Percentiles rank a stretch among this genome's conserved stretches.
Conservation (phyloP, 176 grass and related monocot species). For the Typha latifolia region DNA sequence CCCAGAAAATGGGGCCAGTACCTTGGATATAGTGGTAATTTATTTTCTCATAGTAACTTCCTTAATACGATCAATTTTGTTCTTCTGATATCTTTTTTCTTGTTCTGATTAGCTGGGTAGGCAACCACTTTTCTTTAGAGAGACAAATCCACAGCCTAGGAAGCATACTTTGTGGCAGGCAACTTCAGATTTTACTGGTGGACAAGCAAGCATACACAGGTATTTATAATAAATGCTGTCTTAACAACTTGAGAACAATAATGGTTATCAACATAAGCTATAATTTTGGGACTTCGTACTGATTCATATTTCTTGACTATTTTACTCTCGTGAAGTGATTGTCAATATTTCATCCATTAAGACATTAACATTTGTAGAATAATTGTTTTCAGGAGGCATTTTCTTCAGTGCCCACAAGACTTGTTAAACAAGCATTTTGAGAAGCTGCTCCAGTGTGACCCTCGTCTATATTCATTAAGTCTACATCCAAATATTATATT, state of each 20-base stretch:
- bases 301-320: too few relatives aligned
- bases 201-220: slow-evolving; percentile 63
- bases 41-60: not conserved
- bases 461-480: slow-evolving; percentile 37
- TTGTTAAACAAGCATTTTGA: slow-evolving; percentile 65
- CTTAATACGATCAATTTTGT: not conserved
- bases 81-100: not conserved
- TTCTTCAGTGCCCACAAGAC: slow-evolving; percentile 45
- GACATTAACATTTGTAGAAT: not conserved
- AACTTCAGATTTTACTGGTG: slow-evolving; percentile 66
- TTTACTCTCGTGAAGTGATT: not conserved
- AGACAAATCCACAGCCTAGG: slow-evolving; percentile 73
- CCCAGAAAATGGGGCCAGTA: slow-evolving; percentile 48
- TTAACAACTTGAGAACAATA: not conserved
- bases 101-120: slow-evolving; percentile 34
- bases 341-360: not conserved
- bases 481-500: slow-evolving; percentile 26
- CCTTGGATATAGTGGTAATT: slow-evolving; percentile 57
- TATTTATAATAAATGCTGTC: slow-evolving; percentile 11
- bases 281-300: not conserved
- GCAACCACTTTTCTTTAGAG: slow-evolving; percentile 67
- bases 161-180: slow-evolving; percentile 82
- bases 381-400: slow-evolving; percentile 39
- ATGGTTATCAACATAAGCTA: not conserved
- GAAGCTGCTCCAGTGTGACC: slow-evolving; percentile 57